Conservation (phyloP, 192 early-diverging fungal genomes). For the Entophlyctis luteolus region DNA sequence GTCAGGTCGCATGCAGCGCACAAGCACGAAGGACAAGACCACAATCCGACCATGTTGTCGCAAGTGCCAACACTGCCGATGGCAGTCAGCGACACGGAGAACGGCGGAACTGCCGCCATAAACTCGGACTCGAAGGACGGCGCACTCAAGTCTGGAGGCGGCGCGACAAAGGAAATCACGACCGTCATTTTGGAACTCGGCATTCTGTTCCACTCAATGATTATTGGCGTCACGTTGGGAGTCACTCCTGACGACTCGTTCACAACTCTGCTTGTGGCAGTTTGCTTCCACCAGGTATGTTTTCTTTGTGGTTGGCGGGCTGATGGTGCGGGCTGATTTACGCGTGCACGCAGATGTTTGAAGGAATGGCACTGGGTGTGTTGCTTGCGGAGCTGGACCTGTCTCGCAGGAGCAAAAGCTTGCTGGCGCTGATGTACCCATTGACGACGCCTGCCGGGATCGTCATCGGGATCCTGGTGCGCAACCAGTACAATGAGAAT, state of each 20-base stretch:
- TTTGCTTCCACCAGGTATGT: slow-evolving; percentile 46
- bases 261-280: slow-evolving; percentile 40
- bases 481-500: slow-evolving; percentile 54
- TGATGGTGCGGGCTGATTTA: too few species aligned
- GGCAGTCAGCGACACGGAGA: too few species aligned
- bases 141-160: too few species aligned
- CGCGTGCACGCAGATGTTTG: too few species aligned
- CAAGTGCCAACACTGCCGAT: too few species aligned
- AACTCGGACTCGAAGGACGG: too few species aligned
- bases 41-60: too few species aligned
- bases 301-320: too few species aligned
- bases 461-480: slow-evolving; percentile 69
- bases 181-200: slow-evolving; percentile 45
- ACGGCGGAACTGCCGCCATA: too few species aligned
- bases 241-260: slow-evolving; percentile 28
- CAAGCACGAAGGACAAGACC: too few species aligned
- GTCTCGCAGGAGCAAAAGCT: neutral
- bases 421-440: slow-evolving; percentile 48
- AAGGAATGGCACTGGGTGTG: slow-evolving; percentile 36
- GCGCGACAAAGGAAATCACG: slow-evolving; percentile 24
- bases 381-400: slow-evolving; percentile 11
- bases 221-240: slow-evolving; percentile 33
- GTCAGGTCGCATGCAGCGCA: too few species aligned
- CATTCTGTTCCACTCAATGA: slow-evolving; percentile 46
- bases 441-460: slow-evolving; percentile 79